Evolutionary conservation across 768 basidiomycete species (phyloP).

Genomic region (Tylopilus sp.): DNA sequence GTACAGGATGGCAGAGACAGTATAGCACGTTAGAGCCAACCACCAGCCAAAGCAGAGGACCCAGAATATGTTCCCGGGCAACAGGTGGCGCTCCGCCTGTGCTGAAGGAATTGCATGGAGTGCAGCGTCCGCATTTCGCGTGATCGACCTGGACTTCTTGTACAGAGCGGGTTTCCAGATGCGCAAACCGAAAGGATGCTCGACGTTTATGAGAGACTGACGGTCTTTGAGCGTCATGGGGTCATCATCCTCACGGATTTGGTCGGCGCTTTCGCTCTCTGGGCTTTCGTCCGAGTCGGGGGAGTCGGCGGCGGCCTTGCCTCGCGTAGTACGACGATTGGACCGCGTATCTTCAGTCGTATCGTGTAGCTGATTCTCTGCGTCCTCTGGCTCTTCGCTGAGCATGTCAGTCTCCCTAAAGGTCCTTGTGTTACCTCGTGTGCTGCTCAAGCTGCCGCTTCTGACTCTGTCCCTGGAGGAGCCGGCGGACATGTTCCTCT

Average conservation of each 20-base stretch:
- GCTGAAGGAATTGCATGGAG: conserved; percentile 91
- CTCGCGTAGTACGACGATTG: conserved; percentile 24
- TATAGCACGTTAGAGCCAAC: conserved; percentile 71
- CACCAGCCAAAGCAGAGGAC: conserved; percentile 89
- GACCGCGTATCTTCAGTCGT: conserved; percentile 28
- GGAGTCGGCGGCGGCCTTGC: conserved; percentile 44
- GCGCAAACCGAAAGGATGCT: conserved; percentile 97
- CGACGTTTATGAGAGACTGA: conserved; percentile 97
- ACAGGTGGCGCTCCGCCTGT: conserved; percentile 87
- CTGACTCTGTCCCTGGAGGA: conserved; percentile 48
- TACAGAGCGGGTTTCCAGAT: conserved; percentile 99
- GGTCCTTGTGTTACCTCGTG: conserved; percentile 44
- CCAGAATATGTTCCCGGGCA: conserved; percentile 96
- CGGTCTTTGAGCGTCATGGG: conserved; percentile 92
- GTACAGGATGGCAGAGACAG: conserved; percentile 64
- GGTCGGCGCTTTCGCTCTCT: conserved; percentile 29
- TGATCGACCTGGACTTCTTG: conserved; percentile 95
- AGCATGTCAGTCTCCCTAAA: conserved; percentile 42
- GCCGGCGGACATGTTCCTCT: conserved; percentile 50
- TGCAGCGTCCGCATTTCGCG: conserved; percentile 92
- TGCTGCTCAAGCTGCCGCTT: conserved; percentile 63
- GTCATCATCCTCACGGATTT: conserved; percentile 55
- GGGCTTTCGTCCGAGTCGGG: conserved; percentile 40
- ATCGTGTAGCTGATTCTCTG: conserved; percentile 30
- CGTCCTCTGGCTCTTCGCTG: conserved; percentile 54